These are phyloP conservation scores for Priceomyces carsonii DNA, from an alignment of 805 yeast species.

Conservation along the genomic window DNA sequence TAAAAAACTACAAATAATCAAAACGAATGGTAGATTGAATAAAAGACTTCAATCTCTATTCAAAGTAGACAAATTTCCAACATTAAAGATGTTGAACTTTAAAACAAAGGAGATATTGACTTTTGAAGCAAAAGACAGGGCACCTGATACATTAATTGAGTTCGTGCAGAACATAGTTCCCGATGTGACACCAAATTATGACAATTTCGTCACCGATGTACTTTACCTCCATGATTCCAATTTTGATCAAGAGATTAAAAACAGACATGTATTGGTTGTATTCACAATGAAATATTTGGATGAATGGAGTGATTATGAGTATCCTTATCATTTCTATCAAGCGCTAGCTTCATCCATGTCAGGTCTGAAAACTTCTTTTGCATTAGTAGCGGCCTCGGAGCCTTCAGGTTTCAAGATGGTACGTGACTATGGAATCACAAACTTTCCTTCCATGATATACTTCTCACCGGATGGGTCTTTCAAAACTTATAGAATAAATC, in stretches of 20 bases:
- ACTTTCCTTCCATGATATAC: slow-evolving; percentile 33
- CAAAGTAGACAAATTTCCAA: slow-evolving; percentile 47
- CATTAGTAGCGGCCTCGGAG: slow-evolving; percentile 25
- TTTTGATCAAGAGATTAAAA: slow-evolving; percentile 4
- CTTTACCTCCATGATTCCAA: slow-evolving; percentile 9
- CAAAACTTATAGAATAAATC: slow-evolving; percentile 23
- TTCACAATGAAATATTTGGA: slow-evolving; percentile 20
- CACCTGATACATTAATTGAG: slow-evolving; percentile 18
- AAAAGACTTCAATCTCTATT: slow-evolving; percentile 39
- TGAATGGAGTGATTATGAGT: slow-evolving; percentile 33
- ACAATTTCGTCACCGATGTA: slow-evolving; percentile 20
- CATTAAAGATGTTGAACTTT: slow-evolving; percentile 45
- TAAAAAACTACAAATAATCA: slow-evolving; percentile 32
- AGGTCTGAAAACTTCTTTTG: slow-evolving; percentile 16
- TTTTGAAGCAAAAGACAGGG: slow-evolving; percentile 29
- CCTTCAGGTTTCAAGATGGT: slow-evolving; percentile 19
- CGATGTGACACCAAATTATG: slow-evolving; percentile 19
- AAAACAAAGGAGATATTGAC: slow-evolving; percentile 40
- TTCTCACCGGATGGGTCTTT: slow-evolving; percentile 25
- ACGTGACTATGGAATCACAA: slow-evolving; percentile 26
- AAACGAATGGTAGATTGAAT: slow-evolving; percentile 27
- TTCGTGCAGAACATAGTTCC: slow-evolving; percentile 20
- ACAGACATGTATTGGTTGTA: slow-evolving; percentile 21
- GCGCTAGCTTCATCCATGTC: slow-evolving; percentile 15
- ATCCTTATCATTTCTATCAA: slow-evolving; percentile 38